Evolutionary conservation across 176 grass and related monocot genomes (phyloP), one percentile per base, ranked within the genome.

Genomic region (Aechmea fasciata): DNA sequence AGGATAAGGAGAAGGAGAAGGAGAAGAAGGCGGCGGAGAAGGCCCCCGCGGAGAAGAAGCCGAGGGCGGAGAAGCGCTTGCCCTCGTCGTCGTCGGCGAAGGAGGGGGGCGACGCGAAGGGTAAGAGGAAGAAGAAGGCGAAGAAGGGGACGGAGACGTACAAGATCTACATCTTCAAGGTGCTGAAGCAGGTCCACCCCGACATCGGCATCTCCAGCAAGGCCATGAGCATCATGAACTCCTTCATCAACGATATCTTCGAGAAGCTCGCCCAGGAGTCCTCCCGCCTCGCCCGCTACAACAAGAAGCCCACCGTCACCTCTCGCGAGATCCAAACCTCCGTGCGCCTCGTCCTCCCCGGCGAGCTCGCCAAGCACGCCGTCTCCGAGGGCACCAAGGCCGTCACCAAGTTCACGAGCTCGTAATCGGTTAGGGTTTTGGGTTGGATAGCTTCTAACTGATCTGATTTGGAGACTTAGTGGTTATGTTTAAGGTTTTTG

Each of bases 141-240:
- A 87, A 87, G 76, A 76, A 87, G 76, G 72, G 72, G 54, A 72
- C 83, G 1, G 88, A 91, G 77, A 89, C 92, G 0, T 96, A 96
- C 81, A 96, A 96, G 76, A 96, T 89, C 80, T 96, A 96, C 83
- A 96, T 91, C 75, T 96, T 81, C 73, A 96, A 88, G 78, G 88
- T 84, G 66, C 80, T 96, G 0, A 96, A 96, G 72, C 87, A 96
- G 82, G 87, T 96, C 22, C 91, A 96, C 61, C 87, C 87, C 0
- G 91, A 96, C 87, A 91, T 96, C 71, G 91, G 82, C 49, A 85
- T 96, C 79, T 91, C 87, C 13, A 87, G 84, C 82, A 96, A 96
- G 85, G 87, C 91, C 59, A 96, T 96, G 91, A 79, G 80, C 54
- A 96, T 96, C 76, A 95, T 95, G 91, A 95, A 95, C 79, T 90